Percentiles rank a stretch among this genome's conserved stretches.
phyloP scores from a whole-genome alignment of 2,329 filamentous ascomycete species.

The Zopfia rhizophila region DNA sequence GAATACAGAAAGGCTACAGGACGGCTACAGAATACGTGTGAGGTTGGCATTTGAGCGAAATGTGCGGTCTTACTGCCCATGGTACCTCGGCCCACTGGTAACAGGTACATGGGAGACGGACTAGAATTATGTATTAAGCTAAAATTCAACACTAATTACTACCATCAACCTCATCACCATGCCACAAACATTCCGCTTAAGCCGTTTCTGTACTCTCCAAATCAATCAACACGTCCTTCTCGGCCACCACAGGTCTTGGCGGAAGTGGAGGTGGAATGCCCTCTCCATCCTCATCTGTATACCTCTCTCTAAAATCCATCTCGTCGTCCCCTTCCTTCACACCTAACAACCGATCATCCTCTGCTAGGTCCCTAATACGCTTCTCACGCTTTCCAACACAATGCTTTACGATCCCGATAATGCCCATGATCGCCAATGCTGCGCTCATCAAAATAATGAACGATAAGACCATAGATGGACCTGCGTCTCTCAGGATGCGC shows the following conservation, averaged over 20 bases:
- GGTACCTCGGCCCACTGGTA: too few relatives aligned
- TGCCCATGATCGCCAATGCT: constrained; percentile 1
- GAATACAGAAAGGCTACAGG: too few relatives aligned
- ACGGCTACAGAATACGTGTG: too few relatives aligned
- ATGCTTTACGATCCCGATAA: constrained; percentile 2
- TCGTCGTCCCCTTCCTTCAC: constrained; percentile 8
- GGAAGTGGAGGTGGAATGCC: constrained; percentile 11
- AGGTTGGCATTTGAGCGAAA: too few relatives aligned
- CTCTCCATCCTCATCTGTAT: constrained; percentile 9
- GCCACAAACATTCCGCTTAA: too few relatives aligned
- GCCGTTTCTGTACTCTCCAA: constrained; percentile 1
- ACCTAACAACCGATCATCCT: constrained; percentile 22
- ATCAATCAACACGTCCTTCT: constrained; percentile 8
- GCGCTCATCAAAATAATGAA: constrained; percentile 18
- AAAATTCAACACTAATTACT: too few relatives aligned
- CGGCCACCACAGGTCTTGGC: constrained; percentile 1
- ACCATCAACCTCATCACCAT: too few relatives aligned
- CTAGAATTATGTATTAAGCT: too few relatives aligned
- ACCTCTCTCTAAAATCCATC: constrained; percentile 3
- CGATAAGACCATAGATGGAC: constrained; percentile 19
- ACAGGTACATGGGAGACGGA: too few relatives aligned
- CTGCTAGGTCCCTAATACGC: constrained; percentile 6
- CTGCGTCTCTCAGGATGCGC: constrained; percentile 14
- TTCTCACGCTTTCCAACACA: neutral
- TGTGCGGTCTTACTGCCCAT: too few relatives aligned